A percentile compares a stretch with the other conserved stretches of the same genome.
Conservation (phyloP, 257 asterid genomes). For the Leptodermis oblonga region DNA sequence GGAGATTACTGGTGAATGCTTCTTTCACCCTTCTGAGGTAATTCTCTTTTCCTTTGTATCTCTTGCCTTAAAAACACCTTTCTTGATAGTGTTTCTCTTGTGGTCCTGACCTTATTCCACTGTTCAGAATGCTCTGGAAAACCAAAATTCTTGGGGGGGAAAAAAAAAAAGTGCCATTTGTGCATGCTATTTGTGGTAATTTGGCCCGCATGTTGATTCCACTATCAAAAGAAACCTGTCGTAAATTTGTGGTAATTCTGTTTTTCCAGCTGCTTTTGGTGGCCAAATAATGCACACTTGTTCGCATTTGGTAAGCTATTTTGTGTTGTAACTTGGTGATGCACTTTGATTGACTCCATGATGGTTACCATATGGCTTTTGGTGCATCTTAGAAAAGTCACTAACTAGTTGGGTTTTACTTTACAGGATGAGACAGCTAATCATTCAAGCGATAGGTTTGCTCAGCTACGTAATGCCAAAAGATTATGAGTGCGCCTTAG, state of each 20-base stretch:
- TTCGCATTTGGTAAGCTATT: neutral
- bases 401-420: too few species aligned
- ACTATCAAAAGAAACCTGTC: neutral
- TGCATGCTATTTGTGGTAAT: neutral
- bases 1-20: conserved; percentile 51
- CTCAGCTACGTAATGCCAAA: neutral
- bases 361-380: neutral
- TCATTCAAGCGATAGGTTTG: neutral
- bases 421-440: conserved; percentile 4
- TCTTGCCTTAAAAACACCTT: neutral
- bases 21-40: neutral
- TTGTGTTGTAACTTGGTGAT: neutral
- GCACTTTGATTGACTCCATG: neutral
- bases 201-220: conserved; percentile 1
- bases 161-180: neutral
- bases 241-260: neutral
- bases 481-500: too few species aligned
- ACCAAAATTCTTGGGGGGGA: neutral
- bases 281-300: conserved; percentile 9
- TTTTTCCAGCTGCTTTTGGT: neutral
- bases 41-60: neutral
- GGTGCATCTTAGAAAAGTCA: neutral
- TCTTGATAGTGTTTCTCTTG: neutral
- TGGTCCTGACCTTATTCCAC: neutral
- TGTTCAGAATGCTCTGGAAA: neutral